phyloP scores from a whole-genome alignment of 495 filamentous ascomycete genomes.

The Lasiosphaeris hirsuta region DNA sequence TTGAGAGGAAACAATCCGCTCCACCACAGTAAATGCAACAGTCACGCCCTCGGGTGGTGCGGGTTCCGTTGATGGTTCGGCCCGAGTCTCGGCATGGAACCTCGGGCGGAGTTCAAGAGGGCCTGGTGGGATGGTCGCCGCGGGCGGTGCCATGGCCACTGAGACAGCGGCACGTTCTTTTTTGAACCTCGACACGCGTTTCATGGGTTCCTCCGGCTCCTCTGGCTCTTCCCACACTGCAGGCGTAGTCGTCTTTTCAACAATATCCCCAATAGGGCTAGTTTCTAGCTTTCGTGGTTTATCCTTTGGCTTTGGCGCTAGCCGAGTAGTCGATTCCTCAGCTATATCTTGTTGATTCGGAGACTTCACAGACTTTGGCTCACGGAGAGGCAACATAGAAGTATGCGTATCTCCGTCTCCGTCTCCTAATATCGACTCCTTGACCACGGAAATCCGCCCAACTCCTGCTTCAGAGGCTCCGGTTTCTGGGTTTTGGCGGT shows the following conservation, averaged over 20 bases:
- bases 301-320: slow-evolving; percentile 30
- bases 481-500: slow-evolving; percentile 9
- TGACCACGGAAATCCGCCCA: slow-evolving; percentile 20
- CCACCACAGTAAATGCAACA: slow-evolving; percentile 57
- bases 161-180: slow-evolving; percentile 25
- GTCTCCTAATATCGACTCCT: background rate
- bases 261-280: slow-evolving; percentile 47
- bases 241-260: slow-evolving; percentile 44
- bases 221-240: slow-evolving; percentile 29
- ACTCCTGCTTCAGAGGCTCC: slow-evolving; percentile 19
- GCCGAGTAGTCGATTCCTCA: slow-evolving; percentile 23
- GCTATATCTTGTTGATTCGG: slow-evolving; percentile 72
- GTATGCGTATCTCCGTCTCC: background rate
- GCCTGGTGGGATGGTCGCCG: slow-evolving; percentile 26
- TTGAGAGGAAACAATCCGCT: slow-evolving; percentile 46
- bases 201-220: slow-evolving; percentile 26
- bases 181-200: slow-evolving; percentile 49
- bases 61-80: slow-evolving; percentile 29
- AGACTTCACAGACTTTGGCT: slow-evolving; percentile 76
- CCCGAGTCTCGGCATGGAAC: slow-evolving; percentile 15
- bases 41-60: slow-evolving; percentile 56
- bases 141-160: slow-evolving; percentile 8
- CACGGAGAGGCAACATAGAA: background rate
- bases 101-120: slow-evolving; percentile 30
- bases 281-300: slow-evolving; percentile 32